Conservation (phyloP, 2,329 filamentous ascomycete species). For the Aspergillus clavatus region DNA sequence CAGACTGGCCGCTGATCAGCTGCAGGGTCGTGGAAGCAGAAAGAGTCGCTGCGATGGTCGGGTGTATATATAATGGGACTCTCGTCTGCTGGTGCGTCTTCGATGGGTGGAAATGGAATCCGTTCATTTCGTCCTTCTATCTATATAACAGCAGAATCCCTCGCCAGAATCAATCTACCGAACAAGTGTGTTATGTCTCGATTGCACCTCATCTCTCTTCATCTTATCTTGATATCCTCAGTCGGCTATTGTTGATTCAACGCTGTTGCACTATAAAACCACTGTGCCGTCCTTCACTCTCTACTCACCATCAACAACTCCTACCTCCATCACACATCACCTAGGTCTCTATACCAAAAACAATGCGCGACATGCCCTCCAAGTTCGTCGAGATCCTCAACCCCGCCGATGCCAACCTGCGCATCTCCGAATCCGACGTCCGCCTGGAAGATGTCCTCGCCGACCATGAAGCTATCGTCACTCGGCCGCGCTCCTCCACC, state of each 20-base stretch:
- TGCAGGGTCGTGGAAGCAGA: no score
- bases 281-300: not conserved
- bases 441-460: constrained; percentile 42
- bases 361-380: constrained; percentile 35
- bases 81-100: no score
- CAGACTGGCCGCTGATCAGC: no score
- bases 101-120: no score
- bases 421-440: constrained; percentile 38
- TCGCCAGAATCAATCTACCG: no score
- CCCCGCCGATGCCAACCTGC: constrained; percentile 29
- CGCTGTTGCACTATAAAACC: no score
- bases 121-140: no score
- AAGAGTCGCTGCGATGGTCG: no score
- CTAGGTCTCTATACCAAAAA: constrained; percentile 3
- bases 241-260: not conserved
- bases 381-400: constrained; percentile 44
- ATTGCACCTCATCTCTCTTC: not conserved
- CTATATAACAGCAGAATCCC: no score
- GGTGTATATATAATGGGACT: no score
- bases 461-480: constrained; percentile 34
- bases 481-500: constrained; percentile 33
- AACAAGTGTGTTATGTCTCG: not conserved
- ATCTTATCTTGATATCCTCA: not conserved
- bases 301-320: not conserved
- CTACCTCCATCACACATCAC: not conserved